Evolutionary conservation across 805 yeast genomes (phyloP), one percentile per base, ranked within the genome.

Genomic region (Pichia eremophila): DNA sequence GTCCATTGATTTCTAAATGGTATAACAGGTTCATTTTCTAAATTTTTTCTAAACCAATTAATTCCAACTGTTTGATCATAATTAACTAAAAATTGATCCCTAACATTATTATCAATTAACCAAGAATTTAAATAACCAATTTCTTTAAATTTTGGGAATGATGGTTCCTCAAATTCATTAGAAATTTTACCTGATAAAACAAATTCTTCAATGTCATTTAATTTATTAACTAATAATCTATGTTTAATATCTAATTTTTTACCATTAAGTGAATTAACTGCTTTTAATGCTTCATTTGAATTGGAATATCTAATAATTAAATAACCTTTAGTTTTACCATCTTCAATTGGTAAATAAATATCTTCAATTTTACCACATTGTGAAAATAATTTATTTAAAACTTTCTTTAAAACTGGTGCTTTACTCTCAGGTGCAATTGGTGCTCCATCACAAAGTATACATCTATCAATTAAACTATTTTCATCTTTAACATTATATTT

Each of bases 161-260:
- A 73, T 38, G 98, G 96, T 65, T 79, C 95, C 35, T 57, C 69
- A 62, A 81, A 88, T 41, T 75, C 79, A 40, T 75, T 75, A 14
- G 75, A 68, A 51, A 83, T 75, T 44, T 75, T 76, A 51, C 81
- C 86, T 40, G 77, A 78, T 46, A 75, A 68, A 44, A 84, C 91
- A 63, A 72, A 85, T 62, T 80, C 83, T 64, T 86, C 95, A 58
- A 90, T 77, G 59, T 90, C 97, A 36, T 79, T 68, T 62, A 93
- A 74, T 60, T 77, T 81, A 75, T 91, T 93, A 54, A 91, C 85
- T 55, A 78, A 76, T 60, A 93, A 73, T 59, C 95, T 81, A 71
- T 93, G 99, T 67, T 87, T 90, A 54, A 85, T 85, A 71, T 93
- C 99, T 60, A 93, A 77, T 65, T 89, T 89, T 73, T 89, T 90